Evolutionary conservation across 805 yeast genomes (phyloP).

Genomic region (Candida insectalens): DNA sequence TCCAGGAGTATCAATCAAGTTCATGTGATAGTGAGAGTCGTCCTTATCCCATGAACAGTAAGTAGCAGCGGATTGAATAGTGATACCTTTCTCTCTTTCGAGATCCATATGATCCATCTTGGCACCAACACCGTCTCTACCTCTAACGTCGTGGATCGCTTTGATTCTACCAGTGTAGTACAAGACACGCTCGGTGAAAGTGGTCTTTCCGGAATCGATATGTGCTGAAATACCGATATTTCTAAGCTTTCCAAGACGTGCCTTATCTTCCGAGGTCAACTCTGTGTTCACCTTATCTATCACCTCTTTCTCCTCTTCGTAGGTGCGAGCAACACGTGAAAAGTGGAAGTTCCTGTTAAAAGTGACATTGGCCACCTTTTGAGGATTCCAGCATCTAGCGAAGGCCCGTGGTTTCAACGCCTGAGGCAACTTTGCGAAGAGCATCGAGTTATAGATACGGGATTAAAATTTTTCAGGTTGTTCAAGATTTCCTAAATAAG

Average conservation of each 20-base stretch:
- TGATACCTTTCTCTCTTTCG: constrained; percentile 94
- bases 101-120: constrained; percentile 99
- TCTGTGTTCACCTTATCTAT: constrained; percentile 46
- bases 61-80: constrained; percentile 98
- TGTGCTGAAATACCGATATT: constrained; percentile 98
- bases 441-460: constrained; percentile 1
- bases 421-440: constrained; percentile 6
- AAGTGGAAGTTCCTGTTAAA: background rate
- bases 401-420: constrained; percentile 1
- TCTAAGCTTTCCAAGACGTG: constrained; percentile 54
- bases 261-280: constrained; percentile 42
- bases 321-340: constrained; percentile 23
- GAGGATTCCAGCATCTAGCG: constrained; percentile 2
- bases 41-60: constrained; percentile 93
- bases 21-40: constrained; percentile 63
- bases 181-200: constrained; percentile 94
- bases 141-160: constrained; percentile 94
- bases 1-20: constrained; percentile 96
- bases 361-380: background rate
- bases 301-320: constrained; percentile 66
- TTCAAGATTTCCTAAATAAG: no score
- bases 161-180: constrained; percentile 95
- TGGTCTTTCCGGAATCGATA: constrained; percentile 96
- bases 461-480: background rate
- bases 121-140: constrained; percentile 96